phyloP scores from a whole-genome alignment of 495 filamentous ascomycete genomes.

The Aspergillus leporis region DNA sequence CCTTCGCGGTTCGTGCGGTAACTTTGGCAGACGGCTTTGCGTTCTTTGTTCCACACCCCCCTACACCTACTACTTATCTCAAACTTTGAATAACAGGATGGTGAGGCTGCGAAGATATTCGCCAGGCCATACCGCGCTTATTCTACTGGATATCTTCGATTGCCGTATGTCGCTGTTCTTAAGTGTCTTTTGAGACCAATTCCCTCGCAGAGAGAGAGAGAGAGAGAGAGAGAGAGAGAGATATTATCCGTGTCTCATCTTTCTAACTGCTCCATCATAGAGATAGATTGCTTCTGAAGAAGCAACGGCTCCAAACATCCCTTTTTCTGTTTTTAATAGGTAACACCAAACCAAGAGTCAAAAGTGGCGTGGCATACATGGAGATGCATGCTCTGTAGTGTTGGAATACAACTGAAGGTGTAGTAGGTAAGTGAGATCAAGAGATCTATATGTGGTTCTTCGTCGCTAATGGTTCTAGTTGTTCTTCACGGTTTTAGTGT shows the following conservation, averaged over 20 bases:
- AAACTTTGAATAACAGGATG: neutral
- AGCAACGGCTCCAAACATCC: neutral
- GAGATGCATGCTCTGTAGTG: neutral
- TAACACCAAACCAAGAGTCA: neutral
- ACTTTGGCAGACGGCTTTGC: neutral
- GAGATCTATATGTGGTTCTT: neutral
- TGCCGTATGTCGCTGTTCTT: neutral
- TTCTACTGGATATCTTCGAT: neutral
- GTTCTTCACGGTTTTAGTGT: slow-evolving; percentile 7
- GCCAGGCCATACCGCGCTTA: neutral
- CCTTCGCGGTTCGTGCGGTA: neutral
- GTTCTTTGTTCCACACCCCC: neutral
- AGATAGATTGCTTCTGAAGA: neutral
- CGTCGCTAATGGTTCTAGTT: neutral
- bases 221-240: neutral
- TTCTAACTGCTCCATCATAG: neutral
- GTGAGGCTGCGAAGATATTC: neutral
- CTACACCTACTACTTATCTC: neutral
- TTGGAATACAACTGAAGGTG: neutral
- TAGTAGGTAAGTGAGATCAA: neutral
- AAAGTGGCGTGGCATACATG: neutral
- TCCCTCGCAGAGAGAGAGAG: neutral
- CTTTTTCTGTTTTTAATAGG: neutral
- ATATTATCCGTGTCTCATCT: neutral
- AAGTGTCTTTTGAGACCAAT: neutral